These are phyloP conservation scores for Pelargonium citronellum DNA, from an alignment of 441 rosid species.

Conservation along the genomic window DNA sequence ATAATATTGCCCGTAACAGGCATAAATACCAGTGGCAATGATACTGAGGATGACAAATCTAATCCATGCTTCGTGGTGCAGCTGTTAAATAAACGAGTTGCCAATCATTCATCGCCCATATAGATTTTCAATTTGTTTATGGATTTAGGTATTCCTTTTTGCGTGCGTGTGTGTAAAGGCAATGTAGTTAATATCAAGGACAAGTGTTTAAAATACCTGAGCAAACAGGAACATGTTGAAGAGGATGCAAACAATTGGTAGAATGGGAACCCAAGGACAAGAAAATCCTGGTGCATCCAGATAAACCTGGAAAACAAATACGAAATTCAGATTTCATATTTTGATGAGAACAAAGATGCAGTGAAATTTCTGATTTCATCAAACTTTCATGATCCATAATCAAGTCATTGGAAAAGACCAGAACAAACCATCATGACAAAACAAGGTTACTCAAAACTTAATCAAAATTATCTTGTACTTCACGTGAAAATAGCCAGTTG, in stretches of 20 bases:
- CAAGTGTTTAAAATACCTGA: conserved; percentile 48
- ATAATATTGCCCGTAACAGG: conserved; percentile 76
- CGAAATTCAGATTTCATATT: background rate
- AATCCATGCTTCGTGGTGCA: conserved; percentile 91
- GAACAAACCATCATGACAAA: too few species aligned
- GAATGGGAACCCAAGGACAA: conserved; percentile 83
- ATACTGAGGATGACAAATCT: conserved; percentile 69
- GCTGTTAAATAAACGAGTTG: conserved; percentile 34
- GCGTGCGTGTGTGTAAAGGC: background rate
- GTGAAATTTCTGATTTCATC: too few species aligned
- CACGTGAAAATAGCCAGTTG: too few species aligned
- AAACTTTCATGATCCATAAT: too few species aligned
- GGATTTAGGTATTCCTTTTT: background rate
- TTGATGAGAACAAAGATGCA: too few species aligned
- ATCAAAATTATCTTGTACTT: too few species aligned
- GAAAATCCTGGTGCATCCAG: conserved; percentile 56
- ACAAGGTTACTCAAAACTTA: too few species aligned
- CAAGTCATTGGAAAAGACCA: too few species aligned
- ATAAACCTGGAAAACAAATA: conserved; percentile 47
- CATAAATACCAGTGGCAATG: conserved; percentile 55
- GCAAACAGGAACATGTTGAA: conserved; percentile 93
- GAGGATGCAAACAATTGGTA: conserved; percentile 77
- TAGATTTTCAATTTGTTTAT: conserved; percentile 13
- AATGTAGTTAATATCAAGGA: conserved; percentile 1
- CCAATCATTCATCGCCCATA: background rate